phyloP scores from a whole-genome alignment of 2,329 filamentous ascomycete species.

The Clarireedia hainanense region DNA sequence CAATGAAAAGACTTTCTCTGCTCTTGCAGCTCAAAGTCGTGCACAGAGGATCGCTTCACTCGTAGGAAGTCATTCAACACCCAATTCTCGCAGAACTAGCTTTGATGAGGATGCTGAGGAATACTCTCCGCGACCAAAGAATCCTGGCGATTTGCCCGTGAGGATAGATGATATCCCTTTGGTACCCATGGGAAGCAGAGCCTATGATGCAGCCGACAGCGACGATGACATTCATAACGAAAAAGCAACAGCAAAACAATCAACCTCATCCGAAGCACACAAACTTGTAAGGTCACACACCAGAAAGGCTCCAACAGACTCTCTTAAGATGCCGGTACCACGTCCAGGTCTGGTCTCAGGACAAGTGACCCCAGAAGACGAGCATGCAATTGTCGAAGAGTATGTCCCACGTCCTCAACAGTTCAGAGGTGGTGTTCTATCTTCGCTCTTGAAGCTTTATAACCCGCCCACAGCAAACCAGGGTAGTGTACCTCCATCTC shows the following conservation, averaged over 20 bases:
- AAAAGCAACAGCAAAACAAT: slow-evolving; percentile 12
- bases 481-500: slow-evolving; percentile 8
- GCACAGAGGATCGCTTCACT: slow-evolving; percentile 26
- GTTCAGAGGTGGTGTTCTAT: slow-evolving; percentile 67
- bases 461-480: slow-evolving; percentile 37
- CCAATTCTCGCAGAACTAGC: slow-evolving; percentile 26
- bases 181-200: slow-evolving; percentile 21
- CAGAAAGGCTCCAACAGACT: slow-evolving; percentile 18
- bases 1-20: slow-evolving; percentile 27
- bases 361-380: slow-evolving; percentile 36
- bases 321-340: slow-evolving; percentile 13
- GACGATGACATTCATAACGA: slow-evolving; percentile 19
- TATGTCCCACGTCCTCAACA: slow-evolving; percentile 60
- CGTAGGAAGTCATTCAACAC: slow-evolving; percentile 27
- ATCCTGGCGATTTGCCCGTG: slow-evolving; percentile 16
- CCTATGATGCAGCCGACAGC: slow-evolving; percentile 19
- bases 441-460: slow-evolving; percentile 64
- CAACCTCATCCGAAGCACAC: slow-evolving; percentile 35
- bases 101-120: slow-evolving; percentile 24
- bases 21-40: slow-evolving; percentile 26
- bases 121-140: slow-evolving; percentile 1
- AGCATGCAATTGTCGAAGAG: slow-evolving; percentile 41
- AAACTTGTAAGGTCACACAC: slow-evolving; percentile 36
- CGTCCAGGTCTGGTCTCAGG: slow-evolving; percentile 33
- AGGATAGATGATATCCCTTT: slow-evolving; percentile 29